These are phyloP conservation scores for Lichenothelia convexa DNA, from an alignment of 495 filamentous ascomycete genomes.

Conservation along the genomic window DNA sequence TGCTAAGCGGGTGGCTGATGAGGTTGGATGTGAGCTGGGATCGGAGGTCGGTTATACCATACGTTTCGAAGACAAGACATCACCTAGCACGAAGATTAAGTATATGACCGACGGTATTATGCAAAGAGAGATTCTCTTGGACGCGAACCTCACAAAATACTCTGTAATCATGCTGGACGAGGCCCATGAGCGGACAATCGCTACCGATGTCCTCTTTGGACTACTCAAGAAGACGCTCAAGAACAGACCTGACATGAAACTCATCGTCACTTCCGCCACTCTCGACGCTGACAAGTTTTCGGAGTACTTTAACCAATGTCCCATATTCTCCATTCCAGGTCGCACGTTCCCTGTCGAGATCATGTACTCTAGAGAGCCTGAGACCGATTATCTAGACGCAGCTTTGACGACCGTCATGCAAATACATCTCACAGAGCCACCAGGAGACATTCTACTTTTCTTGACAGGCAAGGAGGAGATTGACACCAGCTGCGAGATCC, in stretches of 20 bases:
- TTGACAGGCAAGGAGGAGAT: slow-evolving; percentile 97
- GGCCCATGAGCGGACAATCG: slow-evolving; percentile 91
- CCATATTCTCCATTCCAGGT: slow-evolving; percentile 91
- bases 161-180: slow-evolving; percentile 97
- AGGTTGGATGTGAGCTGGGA: slow-evolving; percentile 81
- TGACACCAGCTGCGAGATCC: slow-evolving; percentile 78
- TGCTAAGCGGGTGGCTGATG: slow-evolving; percentile 88
- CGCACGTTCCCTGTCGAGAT: slow-evolving; percentile 90
- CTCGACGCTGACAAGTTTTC: slow-evolving; percentile 97
- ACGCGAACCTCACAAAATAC: slow-evolving; percentile 72
- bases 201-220: slow-evolving; percentile 89
- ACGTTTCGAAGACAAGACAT: slow-evolving; percentile 90
- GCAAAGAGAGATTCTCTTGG: slow-evolving; percentile 80
- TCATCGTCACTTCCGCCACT: slow-evolving; percentile 93
- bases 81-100: slow-evolving; percentile 82
- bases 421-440: slow-evolving; percentile 80
- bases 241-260: slow-evolving; percentile 64
- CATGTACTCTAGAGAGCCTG: slow-evolving; percentile 83
- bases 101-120: slow-evolving; percentile 99
- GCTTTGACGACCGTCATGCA: slow-evolving; percentile 94
- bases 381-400: slow-evolving; percentile 92
- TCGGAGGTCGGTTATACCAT: slow-evolving; percentile 95
- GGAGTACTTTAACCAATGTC: slow-evolving; percentile 81
- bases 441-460: slow-evolving; percentile 88
- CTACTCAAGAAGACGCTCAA: slow-evolving; percentile 88